Conservation (phyloP, 2,329 filamentous ascomycete species). For the Hypoxylon rubiginosum region DNA sequence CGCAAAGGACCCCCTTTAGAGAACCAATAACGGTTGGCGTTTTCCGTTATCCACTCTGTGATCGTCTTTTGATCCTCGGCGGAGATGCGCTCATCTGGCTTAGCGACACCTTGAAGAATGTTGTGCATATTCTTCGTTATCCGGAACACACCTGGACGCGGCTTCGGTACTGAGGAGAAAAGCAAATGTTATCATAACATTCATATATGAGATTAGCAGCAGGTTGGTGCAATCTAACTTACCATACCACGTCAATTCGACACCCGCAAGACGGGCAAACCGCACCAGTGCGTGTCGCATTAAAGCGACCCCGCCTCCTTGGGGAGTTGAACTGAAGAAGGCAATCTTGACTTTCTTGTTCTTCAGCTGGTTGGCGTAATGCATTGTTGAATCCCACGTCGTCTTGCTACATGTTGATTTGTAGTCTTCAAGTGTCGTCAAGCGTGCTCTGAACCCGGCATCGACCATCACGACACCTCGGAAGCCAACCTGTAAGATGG, state of each 20-base stretch:
- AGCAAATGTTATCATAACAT: constrained; percentile 24
- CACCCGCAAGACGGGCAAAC: constrained; percentile 74
- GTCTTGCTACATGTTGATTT: constrained; percentile 68
- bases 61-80: constrained; percentile 73
- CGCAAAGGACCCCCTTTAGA: constrained; percentile 75
- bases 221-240: constrained; percentile 44
- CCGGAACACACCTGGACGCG: constrained; percentile 82
- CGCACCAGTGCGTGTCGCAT: constrained; percentile 85
- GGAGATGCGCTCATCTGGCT: constrained; percentile 73
- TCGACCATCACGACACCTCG: constrained; percentile 79
- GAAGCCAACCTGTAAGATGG: constrained; percentile 76
- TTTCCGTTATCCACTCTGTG: constrained; percentile 78
- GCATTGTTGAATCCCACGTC: constrained; percentile 76
- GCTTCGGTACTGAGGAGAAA: constrained; percentile 74
- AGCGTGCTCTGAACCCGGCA: constrained; percentile 71
- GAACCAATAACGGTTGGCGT: constrained; percentile 82
- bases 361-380: constrained; percentile 74
- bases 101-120: constrained; percentile 83
- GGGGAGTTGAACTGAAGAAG: constrained; percentile 84
- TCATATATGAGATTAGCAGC: not conserved
- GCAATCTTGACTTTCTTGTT: constrained; percentile 75
- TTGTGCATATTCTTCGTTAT: constrained; percentile 92
- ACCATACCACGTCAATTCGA: constrained; percentile 81
- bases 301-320: constrained; percentile 84
- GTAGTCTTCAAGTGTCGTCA: constrained; percentile 70